These are phyloP conservation scores for Tilletia horrida DNA, from an alignment of 1,284 basidiomycete species.

Conservation along the genomic window DNA sequence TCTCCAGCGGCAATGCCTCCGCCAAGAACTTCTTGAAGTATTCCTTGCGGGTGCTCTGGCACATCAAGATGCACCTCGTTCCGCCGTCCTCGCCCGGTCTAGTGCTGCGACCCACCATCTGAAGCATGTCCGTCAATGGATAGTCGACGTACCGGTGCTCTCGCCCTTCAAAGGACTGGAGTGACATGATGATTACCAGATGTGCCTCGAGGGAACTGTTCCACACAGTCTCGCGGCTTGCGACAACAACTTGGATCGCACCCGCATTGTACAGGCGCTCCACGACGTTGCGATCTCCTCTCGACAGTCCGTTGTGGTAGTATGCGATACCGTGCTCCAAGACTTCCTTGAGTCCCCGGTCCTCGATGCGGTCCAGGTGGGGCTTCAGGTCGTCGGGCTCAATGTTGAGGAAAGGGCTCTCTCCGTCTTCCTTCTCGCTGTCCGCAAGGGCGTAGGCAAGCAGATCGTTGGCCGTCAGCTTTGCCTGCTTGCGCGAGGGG, in stretches of 20 bases:
- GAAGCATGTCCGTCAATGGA: conserved; percentile 91
- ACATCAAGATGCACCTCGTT: conserved; percentile 90
- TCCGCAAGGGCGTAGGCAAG: conserved; percentile 85
- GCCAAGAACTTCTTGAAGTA: conserved; percentile 98
- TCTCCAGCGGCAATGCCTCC: conserved; percentile 95
- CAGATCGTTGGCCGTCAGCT: conserved; percentile 85
- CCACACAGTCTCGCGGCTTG: conserved; percentile 94
- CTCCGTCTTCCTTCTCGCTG: conserved; percentile 61
- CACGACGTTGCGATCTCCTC: conserved; percentile 87
- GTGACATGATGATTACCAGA: conserved; percentile 98
- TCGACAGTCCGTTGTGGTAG: conserved; percentile 89
- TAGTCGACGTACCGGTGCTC: conserved; percentile 84
- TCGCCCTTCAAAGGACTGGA: conserved; percentile 77
- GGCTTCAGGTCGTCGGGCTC: conserved; percentile 77
- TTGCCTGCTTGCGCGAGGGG: conserved; percentile 87
- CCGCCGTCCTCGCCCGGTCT: conserved; percentile 64
- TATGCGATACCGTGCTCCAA: conserved; percentile 88
- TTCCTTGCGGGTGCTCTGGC: conserved; percentile 88
- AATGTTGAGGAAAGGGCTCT: conserved; percentile 84
- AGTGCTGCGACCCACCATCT: conserved; percentile 98
- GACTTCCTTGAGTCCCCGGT: conserved; percentile 73
- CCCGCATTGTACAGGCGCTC: conserved; percentile 89
- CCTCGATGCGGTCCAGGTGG: conserved; percentile 79
- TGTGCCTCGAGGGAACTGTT: conserved; percentile 86
- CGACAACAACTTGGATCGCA: conserved; percentile 89